phyloP scores from a whole-genome alignment of 177 flowering plant species.

The Vitis hybrid region DNA sequence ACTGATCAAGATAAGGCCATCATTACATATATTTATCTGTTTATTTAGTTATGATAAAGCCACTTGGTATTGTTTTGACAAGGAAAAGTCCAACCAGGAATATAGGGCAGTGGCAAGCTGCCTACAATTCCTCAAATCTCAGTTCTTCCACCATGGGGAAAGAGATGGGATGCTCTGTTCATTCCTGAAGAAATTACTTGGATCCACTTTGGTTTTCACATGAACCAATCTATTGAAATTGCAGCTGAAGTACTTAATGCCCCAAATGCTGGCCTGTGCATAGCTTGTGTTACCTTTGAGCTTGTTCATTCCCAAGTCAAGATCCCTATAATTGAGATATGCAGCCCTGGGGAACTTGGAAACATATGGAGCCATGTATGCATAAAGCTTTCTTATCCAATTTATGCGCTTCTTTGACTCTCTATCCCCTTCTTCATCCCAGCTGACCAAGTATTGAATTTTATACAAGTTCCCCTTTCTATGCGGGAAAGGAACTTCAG shows the following conservation, averaged over 20 bases:
- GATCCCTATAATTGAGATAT: conserved; percentile 31
- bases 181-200: conserved; percentile 19
- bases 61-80: no score
- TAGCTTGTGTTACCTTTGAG: neutral
- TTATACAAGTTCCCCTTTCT: conserved; percentile 33
- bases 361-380: conserved; percentile 22
- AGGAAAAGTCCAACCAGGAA: no score
- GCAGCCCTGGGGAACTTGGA: conserved; percentile 20
- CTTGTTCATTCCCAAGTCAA: conserved; percentile 20
- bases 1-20: no score
- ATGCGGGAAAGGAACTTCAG: conserved; percentile 37
- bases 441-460: conserved; percentile 29
- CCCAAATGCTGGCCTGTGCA: conserved; percentile 9
- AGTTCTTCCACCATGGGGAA: neutral
- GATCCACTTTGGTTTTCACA: conserved; percentile 20
- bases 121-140: no score
- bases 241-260: conserved; percentile 15
- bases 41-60: no score
- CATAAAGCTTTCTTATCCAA: conserved; percentile 29
- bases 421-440: conserved; percentile 15
- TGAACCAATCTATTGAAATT: conserved; percentile 18
- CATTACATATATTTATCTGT: no score
- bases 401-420: conserved; percentile 14
- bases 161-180: conserved; percentile 33
- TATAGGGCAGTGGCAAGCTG: no score